These are phyloP conservation scores for Fimicolochytrium jonesii DNA, from an alignment of 192 early-diverging fungal species.

Conservation along the genomic window DNA sequence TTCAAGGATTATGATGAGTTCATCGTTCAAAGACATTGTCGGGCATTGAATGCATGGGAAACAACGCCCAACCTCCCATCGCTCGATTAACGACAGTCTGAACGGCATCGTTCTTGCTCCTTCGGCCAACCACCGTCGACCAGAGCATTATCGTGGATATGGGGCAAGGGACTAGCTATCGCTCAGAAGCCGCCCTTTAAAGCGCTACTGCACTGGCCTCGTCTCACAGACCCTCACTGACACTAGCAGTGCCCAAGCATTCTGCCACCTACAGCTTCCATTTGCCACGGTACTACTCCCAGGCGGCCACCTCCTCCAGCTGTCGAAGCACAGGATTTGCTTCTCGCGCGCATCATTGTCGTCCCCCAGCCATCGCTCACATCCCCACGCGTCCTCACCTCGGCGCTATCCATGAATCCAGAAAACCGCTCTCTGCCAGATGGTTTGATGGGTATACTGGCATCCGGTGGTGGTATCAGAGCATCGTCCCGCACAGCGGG, in stretches of 20 bases:
- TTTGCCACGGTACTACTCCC: background rate
- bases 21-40: background rate
- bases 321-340: no score
- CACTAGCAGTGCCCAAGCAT: background rate
- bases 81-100: background rate
- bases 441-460: constrained; percentile 20
- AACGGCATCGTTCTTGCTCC: background rate
- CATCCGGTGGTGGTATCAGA: constrained; percentile 15
- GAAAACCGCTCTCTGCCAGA: constrained; percentile 18
- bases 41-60: background rate
- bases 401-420: constrained; percentile 1
- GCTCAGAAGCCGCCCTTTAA: no score
- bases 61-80: background rate
- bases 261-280: background rate
- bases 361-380: background rate
- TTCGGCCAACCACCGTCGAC: no score
- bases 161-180: no score
- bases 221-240: no score
- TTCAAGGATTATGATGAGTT: background rate
- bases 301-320: no score
- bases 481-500: no score
- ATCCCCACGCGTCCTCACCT: constrained; percentile 15
- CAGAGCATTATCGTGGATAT: no score
- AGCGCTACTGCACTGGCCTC: no score
- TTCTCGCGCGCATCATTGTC: no score